Conservation (phyloP, 2,329 filamentous ascomycete genomes). For the Lasiodiplodia gonubiensis region DNA sequence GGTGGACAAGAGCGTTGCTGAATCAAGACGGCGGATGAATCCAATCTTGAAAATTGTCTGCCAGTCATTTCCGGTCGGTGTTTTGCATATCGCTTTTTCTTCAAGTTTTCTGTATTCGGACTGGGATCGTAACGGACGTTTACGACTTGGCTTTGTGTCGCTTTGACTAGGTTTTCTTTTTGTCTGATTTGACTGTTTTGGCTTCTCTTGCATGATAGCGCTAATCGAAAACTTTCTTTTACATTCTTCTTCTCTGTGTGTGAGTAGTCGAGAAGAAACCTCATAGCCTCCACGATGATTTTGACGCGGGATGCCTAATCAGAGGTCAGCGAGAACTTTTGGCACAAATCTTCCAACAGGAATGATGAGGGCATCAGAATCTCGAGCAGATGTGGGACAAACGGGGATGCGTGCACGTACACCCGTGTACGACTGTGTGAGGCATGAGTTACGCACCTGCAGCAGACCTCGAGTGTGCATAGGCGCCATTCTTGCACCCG, state of each 20-base stretch:
- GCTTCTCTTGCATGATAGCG: neutral
- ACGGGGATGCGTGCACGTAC: neutral
- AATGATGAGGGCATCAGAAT: neutral
- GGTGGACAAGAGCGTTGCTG: slow-evolving; percentile 16
- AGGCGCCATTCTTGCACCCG: neutral
- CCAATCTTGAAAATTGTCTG: neutral
- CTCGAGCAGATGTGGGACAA: neutral
- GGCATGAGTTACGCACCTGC: neutral
- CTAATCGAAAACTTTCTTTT: neutral
- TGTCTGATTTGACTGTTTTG: neutral
- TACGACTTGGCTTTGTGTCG: neutral
- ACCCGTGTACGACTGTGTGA: neutral
- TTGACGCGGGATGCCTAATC: neutral
- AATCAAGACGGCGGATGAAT: neutral
- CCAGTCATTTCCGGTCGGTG: neutral
- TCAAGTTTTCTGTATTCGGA: neutral
- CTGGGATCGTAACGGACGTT: neutral
- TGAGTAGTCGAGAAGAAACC: neutral
- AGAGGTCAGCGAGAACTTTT: neutral
- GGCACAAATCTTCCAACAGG: neutral
- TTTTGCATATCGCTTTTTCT: neutral
- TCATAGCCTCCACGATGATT: neutral
- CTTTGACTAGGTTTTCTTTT: neutral
- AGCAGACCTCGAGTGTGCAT: neutral
- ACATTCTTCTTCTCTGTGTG: neutral